Conservation (phyloP, 208 protist species). For the Crithidia acanthocephali region DNA sequence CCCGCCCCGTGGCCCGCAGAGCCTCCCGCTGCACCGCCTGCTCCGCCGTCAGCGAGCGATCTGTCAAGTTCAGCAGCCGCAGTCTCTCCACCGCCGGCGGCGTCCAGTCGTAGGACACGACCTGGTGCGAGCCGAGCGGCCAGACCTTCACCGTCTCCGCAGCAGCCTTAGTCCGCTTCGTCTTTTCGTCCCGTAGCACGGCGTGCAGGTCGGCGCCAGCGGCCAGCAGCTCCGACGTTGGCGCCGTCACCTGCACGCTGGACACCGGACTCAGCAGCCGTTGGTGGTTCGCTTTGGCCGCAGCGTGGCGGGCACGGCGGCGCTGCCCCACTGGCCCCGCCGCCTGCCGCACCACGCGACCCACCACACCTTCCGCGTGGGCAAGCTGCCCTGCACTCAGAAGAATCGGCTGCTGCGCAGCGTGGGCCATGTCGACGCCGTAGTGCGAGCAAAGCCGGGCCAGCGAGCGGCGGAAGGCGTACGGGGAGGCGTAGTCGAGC, state of each 20-base stretch:
- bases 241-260: slow-evolving; percentile 39
- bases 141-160: slow-evolving; percentile 38
- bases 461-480: slow-evolving; percentile 75
- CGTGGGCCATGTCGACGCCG: slow-evolving; percentile 65
- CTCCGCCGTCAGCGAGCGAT: slow-evolving; percentile 53
- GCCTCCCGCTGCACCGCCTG: slow-evolving; percentile 48
- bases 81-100: slow-evolving; percentile 52
- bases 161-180: background rate
- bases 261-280: slow-evolving; percentile 51
- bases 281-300: slow-evolving; percentile 31
- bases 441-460: slow-evolving; percentile 64
- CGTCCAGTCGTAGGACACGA: slow-evolving; percentile 68
- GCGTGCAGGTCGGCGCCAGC: slow-evolving; percentile 37
- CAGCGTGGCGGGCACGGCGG: slow-evolving; percentile 50
- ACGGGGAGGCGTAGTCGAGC: slow-evolving; percentile 86
- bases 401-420: slow-evolving; percentile 72
- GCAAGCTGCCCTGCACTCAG: slow-evolving; percentile 60
- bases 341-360: slow-evolving; percentile 35
- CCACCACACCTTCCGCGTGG: slow-evolving; percentile 63
- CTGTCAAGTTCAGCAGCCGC: slow-evolving; percentile 23
- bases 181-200: slow-evolving; percentile 14
- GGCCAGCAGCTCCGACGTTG: slow-evolving; percentile 51
- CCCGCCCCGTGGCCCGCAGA: slow-evolving; percentile 33
- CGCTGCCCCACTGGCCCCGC: slow-evolving; percentile 56
- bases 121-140: slow-evolving; percentile 72